phyloP scores from a whole-genome alignment of 2,329 filamentous ascomycete genomes.

The Diplodia mutila region DNA sequence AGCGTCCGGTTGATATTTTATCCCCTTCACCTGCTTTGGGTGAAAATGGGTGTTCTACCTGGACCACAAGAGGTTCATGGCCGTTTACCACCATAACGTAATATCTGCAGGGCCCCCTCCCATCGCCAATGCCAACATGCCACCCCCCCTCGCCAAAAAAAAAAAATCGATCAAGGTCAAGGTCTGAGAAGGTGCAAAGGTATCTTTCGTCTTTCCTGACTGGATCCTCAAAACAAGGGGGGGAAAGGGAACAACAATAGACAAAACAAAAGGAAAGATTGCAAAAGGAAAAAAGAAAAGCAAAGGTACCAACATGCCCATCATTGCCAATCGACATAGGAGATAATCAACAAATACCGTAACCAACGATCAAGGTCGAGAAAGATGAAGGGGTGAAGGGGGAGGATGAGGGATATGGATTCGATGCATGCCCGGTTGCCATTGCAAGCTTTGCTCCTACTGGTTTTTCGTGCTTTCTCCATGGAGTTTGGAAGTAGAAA shows the following conservation, averaged over 20 bases:
- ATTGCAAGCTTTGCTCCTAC: background rate
- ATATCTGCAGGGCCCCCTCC: background rate
- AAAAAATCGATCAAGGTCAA: background rate
- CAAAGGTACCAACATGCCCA: constrained; percentile 19
- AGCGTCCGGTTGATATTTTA: background rate
- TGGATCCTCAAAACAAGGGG: background rate
- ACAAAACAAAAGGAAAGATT: background rate
- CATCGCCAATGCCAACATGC: background rate
- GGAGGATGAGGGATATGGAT: too few relatives aligned
- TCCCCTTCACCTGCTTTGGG: background rate
- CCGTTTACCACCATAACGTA: background rate
- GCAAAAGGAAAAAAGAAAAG: background rate
- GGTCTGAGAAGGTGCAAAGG: background rate
- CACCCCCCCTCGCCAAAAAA: background rate
- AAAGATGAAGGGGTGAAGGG: background rate
- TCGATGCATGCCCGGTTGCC: background rate
- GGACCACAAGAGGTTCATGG: background rate
- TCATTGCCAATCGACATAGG: constrained; percentile 21
- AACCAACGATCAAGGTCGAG: background rate
- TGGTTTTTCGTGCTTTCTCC: background rate
- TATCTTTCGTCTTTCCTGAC: constrained; percentile 1
- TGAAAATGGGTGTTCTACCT: background rate
- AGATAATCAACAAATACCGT: background rate
- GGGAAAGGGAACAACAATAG: background rate
- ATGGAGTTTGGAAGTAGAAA: background rate